Base-by-base conservation (phyloP, 2,329 filamentous ascomycete species). In the Penicillium sumatraense region DNA sequence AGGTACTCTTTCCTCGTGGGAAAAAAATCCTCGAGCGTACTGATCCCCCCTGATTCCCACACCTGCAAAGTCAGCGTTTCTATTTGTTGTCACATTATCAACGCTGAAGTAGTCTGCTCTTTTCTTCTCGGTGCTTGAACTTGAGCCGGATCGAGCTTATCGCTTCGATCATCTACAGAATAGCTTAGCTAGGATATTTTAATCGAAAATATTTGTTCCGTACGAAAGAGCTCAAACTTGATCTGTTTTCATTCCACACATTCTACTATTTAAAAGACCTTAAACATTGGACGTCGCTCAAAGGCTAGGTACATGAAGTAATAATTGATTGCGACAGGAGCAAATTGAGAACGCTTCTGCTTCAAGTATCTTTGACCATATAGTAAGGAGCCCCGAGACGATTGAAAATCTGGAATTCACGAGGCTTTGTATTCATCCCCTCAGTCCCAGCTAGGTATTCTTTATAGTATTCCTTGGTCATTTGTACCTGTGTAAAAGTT, bases 381-480 rank as follows among this genome's bases (percentile, higher is more conserved):
- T 33, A 59, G 13, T 46, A 59, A 1, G 54, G 48, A 13, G 49
- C 29, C n/a, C 59, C 57, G 11, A 67, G 11, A 16, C 75, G 65
- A 46, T 68, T 71, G 56, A 58, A 55, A 33, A 75, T 45, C 46
- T 66, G 68, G 20, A 67, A 63, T 51, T 76, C 70, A 27, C 74
- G 65, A 1, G 74, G 71, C 59, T 78, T 78, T 35, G 74, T 52
- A 55, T 72, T 78, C 70, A 79, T 68, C 11, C 71, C 67, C 64
- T 73, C 68, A 10, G 76, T 78, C 7, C 65, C 59, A 13, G 65
- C 69, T 2, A 77, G 56, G 55, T 78, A 78, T 18, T 74, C 73
- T 40, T 72, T 68, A 56, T 78, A 78, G 54, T 79, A 79, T 2
- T 70, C 63, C 60, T 77, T 78, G 10, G 62, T 70, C n/a, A 74